Evolutionary conservation across 345 rosid genomes (phyloP).

Genomic region (Lumnitzera racemosa): DNA sequence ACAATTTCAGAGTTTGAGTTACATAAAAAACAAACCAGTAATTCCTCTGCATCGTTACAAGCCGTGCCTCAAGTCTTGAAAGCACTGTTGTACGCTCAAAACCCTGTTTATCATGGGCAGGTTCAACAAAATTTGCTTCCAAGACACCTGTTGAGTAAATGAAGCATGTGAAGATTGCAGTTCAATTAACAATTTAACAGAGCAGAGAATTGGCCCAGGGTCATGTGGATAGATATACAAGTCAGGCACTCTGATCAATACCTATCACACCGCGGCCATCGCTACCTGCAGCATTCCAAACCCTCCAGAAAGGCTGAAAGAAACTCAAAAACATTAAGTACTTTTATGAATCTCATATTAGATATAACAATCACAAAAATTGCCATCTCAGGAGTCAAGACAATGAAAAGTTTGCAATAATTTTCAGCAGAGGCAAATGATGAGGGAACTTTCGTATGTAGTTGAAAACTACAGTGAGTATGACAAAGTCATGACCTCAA

Average conservation of each 20-base stretch:
- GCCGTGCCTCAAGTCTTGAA: slow-evolving; percentile 43
- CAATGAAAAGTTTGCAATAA: no score
- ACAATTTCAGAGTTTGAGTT: background rate
- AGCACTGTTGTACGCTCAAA: slow-evolving; percentile 62
- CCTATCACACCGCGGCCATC: slow-evolving; percentile 83
- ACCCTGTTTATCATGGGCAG: slow-evolving; percentile 85
- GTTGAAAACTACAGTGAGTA: no score
- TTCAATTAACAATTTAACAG: no score
- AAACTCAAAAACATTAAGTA: background rate
- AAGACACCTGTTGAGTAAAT: slow-evolving; percentile 32
- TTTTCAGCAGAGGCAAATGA: no score
- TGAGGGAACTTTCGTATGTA: no score
- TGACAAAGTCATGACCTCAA: no score
- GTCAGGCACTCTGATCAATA: slow-evolving; percentile 3
- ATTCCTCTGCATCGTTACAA: slow-evolving; percentile 35
- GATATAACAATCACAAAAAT: no score
- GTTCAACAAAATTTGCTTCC: slow-evolving; percentile 80
- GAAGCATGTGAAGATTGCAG: background rate
- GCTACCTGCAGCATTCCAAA: slow-evolving; percentile 83
- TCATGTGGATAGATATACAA: no score
- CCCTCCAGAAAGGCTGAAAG: slow-evolving; percentile 78
- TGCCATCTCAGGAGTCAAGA: no score
- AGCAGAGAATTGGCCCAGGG: no score
- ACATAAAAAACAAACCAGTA: slow-evolving; percentile 37
- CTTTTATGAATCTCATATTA: no score